phyloP scores from a whole-genome alignment of 2,329 filamentous ascomycete species.

The Metarhizium sp. region DNA sequence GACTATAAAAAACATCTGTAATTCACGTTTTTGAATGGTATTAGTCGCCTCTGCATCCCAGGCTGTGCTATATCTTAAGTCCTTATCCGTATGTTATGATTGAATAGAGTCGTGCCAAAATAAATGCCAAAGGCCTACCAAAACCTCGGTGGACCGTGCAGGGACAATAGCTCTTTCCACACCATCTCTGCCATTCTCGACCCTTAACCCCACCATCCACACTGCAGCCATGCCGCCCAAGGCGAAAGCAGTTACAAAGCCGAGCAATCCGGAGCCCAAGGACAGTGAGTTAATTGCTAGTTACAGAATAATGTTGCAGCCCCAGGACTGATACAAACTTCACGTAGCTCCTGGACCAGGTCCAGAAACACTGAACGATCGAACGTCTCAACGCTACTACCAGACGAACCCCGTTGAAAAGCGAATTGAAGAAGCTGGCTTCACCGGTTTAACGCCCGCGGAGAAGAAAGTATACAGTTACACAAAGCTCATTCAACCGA shows the following conservation, averaged over 20 bases:
- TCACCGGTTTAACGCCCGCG: conserved; percentile 33
- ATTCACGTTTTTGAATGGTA: no score
- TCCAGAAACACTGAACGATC: conserved; percentile 38
- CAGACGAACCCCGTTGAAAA: conserved; percentile 40
- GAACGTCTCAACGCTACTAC: conserved; percentile 36
- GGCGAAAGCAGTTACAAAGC: conserved; percentile 12
- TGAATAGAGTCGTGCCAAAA: not conserved
- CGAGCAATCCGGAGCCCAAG: conserved; percentile 13
- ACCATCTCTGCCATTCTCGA: conserved; percentile 2
- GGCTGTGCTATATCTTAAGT: no score
- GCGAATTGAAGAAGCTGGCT: conserved; percentile 32
- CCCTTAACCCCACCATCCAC: conserved; percentile 11
- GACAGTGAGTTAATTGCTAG: conserved; percentile 6
- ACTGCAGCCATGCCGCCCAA: conserved; percentile 15
- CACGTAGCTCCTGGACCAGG: conserved; percentile 19
- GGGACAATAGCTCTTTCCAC: conserved; percentile 10
- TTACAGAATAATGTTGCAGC: not conserved
- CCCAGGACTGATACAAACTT: not conserved
- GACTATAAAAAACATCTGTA: no score
- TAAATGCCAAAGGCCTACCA: not conserved
- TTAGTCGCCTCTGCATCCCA: no score
- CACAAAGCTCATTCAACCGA: conserved; percentile 34
- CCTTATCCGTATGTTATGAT: not conserved
- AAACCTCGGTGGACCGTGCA: conserved; percentile 2
- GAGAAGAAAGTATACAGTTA: conserved; percentile 41